Evolutionary conservation across 1,139 yeast genomes (phyloP).

Genomic region (Geotrichum citri-aurantii): DNA sequence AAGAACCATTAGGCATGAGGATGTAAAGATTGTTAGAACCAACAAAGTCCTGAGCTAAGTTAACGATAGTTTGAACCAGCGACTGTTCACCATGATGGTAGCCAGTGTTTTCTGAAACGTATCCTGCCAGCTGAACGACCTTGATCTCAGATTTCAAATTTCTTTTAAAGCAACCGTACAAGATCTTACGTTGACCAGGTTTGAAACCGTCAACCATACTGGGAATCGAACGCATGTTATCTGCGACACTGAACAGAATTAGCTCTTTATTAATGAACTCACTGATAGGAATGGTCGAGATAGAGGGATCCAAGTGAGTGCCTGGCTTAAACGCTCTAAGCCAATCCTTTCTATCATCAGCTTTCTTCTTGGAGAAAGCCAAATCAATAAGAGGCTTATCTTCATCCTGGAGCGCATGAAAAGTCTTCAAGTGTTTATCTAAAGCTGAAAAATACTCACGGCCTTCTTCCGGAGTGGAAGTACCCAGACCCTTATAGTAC

Average conservation of each 20-base stretch:
- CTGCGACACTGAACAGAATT: slow-evolving; percentile 94
- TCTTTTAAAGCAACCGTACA: slow-evolving; percentile 82
- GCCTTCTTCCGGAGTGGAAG: slow-evolving; percentile 75
- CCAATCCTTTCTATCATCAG: slow-evolving; percentile 98
- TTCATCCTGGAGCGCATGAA: slow-evolving; percentile 74
- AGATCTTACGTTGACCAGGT: slow-evolving; percentile 94
- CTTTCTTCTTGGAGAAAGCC: slow-evolving; percentile 92
- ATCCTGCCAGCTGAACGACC: slow-evolving; percentile 88
- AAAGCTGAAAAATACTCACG: slow-evolving; percentile 84
- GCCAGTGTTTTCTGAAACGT: slow-evolving; percentile 82
- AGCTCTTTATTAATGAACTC: slow-evolving; percentile 94
- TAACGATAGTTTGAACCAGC: slow-evolving; percentile 81
- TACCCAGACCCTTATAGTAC: slow-evolving; percentile 98
- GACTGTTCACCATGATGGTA: slow-evolving; percentile 96
- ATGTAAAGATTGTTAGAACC: slow-evolving; percentile 88
- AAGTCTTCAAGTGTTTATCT: slow-evolving; percentile 79
- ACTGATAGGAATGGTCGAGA: slow-evolving; percentile 75
- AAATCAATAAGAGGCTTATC: slow-evolving; percentile 82
- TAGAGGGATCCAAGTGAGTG: slow-evolving; percentile 80
- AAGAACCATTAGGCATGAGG: slow-evolving; percentile 87
- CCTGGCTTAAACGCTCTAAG: slow-evolving; percentile 85
- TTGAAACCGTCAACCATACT: slow-evolving; percentile 91
- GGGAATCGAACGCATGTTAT: slow-evolving; percentile 92
- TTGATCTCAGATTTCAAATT: slow-evolving; percentile 73
- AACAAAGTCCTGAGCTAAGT: slow-evolving; percentile 89